Conservation (phyloP, 75 land plant species). For the Cryptomeria japonica region DNA sequence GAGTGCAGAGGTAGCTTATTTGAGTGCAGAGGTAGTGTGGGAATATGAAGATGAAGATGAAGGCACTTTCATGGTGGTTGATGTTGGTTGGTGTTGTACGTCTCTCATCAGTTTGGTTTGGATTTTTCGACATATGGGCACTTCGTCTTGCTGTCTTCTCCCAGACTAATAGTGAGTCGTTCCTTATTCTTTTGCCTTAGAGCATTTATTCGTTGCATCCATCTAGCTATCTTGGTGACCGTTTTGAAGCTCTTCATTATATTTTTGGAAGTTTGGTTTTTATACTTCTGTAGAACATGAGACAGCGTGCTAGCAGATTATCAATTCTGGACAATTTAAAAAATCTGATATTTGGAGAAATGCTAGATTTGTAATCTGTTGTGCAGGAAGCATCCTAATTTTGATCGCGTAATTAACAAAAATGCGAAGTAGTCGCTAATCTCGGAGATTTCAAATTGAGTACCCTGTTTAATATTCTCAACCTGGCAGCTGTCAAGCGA, state of each 20-base stretch:
- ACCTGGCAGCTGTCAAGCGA: too few species aligned
- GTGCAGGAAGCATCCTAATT: background rate
- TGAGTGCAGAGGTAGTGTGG: too few species aligned
- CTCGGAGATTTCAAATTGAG: background rate
- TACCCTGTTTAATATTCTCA: too few species aligned
- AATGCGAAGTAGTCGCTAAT: background rate
- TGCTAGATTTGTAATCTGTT: background rate
- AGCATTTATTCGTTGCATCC: too few species aligned
- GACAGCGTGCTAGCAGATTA: background rate
- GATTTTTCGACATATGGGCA: conserved; percentile 92
- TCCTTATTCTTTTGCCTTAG: background rate
- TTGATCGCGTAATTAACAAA: background rate
- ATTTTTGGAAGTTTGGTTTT: background rate
- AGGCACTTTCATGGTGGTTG: conserved; percentile 83
- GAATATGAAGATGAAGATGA: conserved; percentile 31
- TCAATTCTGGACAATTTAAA: background rate
- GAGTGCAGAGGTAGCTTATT: too few species aligned
- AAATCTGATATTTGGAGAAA: background rate
- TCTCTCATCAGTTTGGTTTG: conserved; percentile 96
- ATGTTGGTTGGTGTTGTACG: conserved; percentile 81
- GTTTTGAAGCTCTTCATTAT: background rate
- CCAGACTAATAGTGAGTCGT: conserved; percentile 52
- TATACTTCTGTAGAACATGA: background rate
- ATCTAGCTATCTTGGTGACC: background rate
- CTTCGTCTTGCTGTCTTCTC: conserved; percentile 89